Evolutionary conservation across 2,329 filamentous ascomycete genomes (phyloP), one percentile per base, ranked within the genome.

Genomic region (Cryoendolithus antarcticus): DNA sequence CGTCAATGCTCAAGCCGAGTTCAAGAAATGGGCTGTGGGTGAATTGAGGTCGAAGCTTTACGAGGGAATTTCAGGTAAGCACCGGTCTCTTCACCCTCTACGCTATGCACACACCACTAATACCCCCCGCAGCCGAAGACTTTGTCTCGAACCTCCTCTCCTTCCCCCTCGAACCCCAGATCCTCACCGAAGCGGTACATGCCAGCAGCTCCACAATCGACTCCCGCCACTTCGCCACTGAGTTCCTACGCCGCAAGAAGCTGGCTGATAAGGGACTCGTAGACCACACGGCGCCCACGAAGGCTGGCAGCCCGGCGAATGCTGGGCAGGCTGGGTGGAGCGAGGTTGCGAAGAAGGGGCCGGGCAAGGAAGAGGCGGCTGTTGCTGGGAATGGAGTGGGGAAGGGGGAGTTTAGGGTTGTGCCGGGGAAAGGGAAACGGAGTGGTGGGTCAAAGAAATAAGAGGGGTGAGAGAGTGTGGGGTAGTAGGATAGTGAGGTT

Each of bases 271-370:
- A 88, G 66, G 91, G 91, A 30, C 74, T 95, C 31, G 70, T 93
- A 11, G 82, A 86, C 59, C 81, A 82, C 40, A 42, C 44, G 24
- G 42, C 50, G 24, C 48, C 48, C 1, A 70, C 76, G n/a, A 69
- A 73, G 35, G 70, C 64, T 36, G 64, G 66, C 29, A 72, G 65
- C 39, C 72, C 75, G 3, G 64, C 45, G 56, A 60, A 53, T 44
- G 66, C 60, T 47, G 52, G 54, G 10, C 53, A 52, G 34, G 60
- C 63, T 48, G 89, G 89, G 11, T 98, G 91, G 91, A 94, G 74
- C 52, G 91, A 96, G 64, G 91, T 98, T 38, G 91, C 91, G 2
- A 96, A 96, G 78, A 95, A 95, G 71, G 82, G 82, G 15, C 67
- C 64, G 36, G 43, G 49, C 50, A 52, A 55, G 56, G 45, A 59